Conservation (phyloP, 2,329 filamentous ascomycete species). For the Penicillium sclerotiorum region DNA sequence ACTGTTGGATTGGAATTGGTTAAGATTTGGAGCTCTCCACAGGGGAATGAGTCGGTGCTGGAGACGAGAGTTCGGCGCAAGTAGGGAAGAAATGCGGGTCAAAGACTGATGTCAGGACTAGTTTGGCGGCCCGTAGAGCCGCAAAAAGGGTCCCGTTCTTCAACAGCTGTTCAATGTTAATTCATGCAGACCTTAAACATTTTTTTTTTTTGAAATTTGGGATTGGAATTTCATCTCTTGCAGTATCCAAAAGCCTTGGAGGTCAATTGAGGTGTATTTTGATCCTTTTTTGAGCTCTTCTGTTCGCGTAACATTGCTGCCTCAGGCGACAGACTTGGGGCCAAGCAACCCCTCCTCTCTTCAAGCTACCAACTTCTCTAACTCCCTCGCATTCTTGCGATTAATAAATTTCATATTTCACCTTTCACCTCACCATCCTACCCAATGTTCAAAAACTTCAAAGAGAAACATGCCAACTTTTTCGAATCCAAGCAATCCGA, state of each 20-base stretch:
- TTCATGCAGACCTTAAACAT: too few relatives aligned
- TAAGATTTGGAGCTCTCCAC: slow-evolving; percentile 13
- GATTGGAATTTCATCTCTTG: too few relatives aligned
- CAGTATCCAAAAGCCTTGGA: too few relatives aligned
- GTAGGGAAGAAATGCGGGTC: too few relatives aligned
- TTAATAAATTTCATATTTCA: neutral
- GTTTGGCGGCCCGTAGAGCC: neutral
- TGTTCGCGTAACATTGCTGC: too few relatives aligned
- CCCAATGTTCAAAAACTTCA: slow-evolving; percentile 38
- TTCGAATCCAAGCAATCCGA: slow-evolving; percentile 32
- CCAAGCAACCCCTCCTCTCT: too few relatives aligned
- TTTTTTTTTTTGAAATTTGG: too few relatives aligned
- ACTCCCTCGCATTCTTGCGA: neutral
- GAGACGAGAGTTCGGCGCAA: slow-evolving; percentile 4
- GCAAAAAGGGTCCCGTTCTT: neutral
- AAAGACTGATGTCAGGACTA: too few relatives aligned
- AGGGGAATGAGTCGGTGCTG: slow-evolving; percentile 9
- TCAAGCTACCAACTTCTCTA: neutral
- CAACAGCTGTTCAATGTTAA: neutral
- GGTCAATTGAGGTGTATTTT: too few relatives aligned
- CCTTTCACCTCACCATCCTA: neutral
- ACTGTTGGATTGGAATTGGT: slow-evolving; percentile 33
- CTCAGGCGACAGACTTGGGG: too few relatives aligned
- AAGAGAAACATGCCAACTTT: slow-evolving; percentile 33
- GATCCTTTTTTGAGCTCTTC: too few relatives aligned